A percentile compares a stretch with the other conserved stretches of the same genome.
Evolutionary conservation across 176 grass and related monocot genomes (phyloP).

Genomic region (Tuctoria greenei): DNA sequence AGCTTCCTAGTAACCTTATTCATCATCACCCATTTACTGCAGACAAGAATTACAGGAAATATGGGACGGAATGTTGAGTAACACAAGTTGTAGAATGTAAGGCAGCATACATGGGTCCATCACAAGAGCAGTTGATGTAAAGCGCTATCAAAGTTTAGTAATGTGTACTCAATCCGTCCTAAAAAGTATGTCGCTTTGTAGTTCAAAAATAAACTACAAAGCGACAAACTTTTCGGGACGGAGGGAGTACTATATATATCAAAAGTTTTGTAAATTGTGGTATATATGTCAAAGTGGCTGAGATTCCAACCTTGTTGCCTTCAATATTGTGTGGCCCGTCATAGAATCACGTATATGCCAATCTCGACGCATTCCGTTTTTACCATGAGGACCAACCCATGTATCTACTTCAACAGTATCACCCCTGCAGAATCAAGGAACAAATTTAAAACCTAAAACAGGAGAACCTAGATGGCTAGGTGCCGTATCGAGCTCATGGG

Average conservation of each 20-base stretch:
- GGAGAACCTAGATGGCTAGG: not conserved
- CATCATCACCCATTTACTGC: constrained; percentile 99
- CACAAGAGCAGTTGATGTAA: constrained; percentile 3
- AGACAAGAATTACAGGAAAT: constrained; percentile 29
- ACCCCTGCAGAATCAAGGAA: constrained; percentile 64
- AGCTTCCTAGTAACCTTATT: constrained; percentile 87
- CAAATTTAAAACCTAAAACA: constrained; percentile 14
- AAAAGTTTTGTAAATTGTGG: not conserved
- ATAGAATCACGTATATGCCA: constrained; percentile 86
- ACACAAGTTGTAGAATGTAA: not conserved
- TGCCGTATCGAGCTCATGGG: not conserved
- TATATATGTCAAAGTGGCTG: not conserved
- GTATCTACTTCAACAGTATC: constrained; percentile 90
- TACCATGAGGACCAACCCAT: constrained; percentile 81
- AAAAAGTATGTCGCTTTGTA: no score
- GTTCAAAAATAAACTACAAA: no score
- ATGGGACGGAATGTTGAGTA: not conserved
- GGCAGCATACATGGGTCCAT: not conserved
- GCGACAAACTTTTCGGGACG: no score
- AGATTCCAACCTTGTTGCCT: constrained; percentile 73
- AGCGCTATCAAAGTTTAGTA: not conserved
- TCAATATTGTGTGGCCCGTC: constrained; percentile 70
- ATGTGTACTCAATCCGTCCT: no score
- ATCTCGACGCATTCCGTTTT: constrained; percentile 95
- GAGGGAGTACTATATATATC: no score